These are phyloP conservation scores for Actinomucor elegans DNA, from an alignment of 371 early-diverging fungal species.

Conservation along the genomic window DNA sequence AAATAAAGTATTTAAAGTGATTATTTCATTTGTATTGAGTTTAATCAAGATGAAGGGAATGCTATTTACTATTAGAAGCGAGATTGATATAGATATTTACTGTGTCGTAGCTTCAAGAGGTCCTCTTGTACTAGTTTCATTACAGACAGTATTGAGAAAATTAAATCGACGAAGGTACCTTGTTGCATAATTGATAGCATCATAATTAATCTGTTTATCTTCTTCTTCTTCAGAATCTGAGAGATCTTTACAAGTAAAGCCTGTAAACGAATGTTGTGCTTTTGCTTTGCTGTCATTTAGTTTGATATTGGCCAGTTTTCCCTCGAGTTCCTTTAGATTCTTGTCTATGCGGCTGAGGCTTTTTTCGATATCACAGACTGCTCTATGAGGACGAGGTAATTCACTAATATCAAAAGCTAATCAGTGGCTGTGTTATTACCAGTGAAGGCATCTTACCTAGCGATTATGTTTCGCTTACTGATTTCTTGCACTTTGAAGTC, in stretches of 20 bases:
- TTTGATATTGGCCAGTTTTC: conserved; percentile 11
- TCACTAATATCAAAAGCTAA: conserved; percentile 6
- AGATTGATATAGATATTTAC: too few species aligned
- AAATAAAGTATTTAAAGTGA: neutral
- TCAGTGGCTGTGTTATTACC: neutral
- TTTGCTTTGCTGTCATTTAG: conserved; percentile 2
- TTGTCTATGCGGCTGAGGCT: conserved; percentile 17
- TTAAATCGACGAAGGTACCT: conserved; percentile 20
- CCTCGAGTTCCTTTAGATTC: conserved; percentile 21
- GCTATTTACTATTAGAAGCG: too few species aligned
- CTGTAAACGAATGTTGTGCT: conserved; percentile 1
- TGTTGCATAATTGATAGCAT: conserved; percentile 11
- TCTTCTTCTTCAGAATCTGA: conserved; percentile 20
- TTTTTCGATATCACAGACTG: conserved; percentile 31
- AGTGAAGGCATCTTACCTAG: conserved; percentile 19
- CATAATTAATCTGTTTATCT: neutral
- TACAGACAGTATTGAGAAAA: conserved; percentile 15
- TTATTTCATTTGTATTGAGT: conserved; percentile 7
- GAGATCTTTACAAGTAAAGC: conserved; percentile 13
- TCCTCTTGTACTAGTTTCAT: conserved; percentile 3
- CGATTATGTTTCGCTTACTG: conserved; percentile 11
- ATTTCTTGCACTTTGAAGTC: conserved; percentile 16
- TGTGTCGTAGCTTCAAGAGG: conserved; percentile 7
- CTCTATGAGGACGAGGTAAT: conserved; percentile 28
- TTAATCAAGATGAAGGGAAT: too few species aligned